Percentiles rank a stretch among this genome's conserved stretches.
phyloP scores from a whole-genome alignment of 2,329 filamentous ascomycete genomes.

The Fusarium poae region DNA sequence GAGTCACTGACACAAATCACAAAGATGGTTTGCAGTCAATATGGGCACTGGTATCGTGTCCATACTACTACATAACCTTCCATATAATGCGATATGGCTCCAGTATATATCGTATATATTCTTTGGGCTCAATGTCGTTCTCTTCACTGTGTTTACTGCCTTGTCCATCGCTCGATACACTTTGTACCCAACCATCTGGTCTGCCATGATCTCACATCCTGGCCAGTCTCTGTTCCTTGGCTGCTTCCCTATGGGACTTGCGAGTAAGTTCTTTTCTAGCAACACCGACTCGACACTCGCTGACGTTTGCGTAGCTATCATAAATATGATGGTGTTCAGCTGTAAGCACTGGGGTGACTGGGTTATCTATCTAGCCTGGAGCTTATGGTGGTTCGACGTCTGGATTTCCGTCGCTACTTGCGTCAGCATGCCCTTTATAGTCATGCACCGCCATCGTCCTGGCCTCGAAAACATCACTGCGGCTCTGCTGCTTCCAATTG shows the following conservation, averaged over 20 bases:
- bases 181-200: slow-evolving; percentile 75
- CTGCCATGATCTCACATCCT: slow-evolving; percentile 74
- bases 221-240: slow-evolving; percentile 77
- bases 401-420: slow-evolving; percentile 66
- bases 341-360: slow-evolving; percentile 73
- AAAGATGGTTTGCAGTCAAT: slow-evolving; percentile 69
- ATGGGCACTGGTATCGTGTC: slow-evolving; percentile 79
- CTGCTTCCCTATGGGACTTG: slow-evolving; percentile 76
- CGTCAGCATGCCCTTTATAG: slow-evolving; percentile 68
- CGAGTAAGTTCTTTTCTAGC: slow-evolving; percentile 57
- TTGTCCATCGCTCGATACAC: slow-evolving; percentile 72
- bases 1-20: slow-evolving; percentile 13
- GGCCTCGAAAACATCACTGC: slow-evolving; percentile 72
- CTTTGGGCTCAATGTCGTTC: slow-evolving; percentile 69
- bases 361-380: slow-evolving; percentile 68
- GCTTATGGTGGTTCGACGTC: slow-evolving; percentile 69
- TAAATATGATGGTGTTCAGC: slow-evolving; percentile 73
- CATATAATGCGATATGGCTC: slow-evolving; percentile 70
- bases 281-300: not conserved
- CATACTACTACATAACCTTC: slow-evolving; percentile 71
- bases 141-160: slow-evolving; percentile 68
- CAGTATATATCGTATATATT: slow-evolving; percentile 71
- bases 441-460: slow-evolving; percentile 62
- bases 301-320: slow-evolving; percentile 60
- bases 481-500: slow-evolving; percentile 74